Base-by-base conservation (phyloP, 768 basidiomycete species). In the Leccinum uliginosum region DNA sequence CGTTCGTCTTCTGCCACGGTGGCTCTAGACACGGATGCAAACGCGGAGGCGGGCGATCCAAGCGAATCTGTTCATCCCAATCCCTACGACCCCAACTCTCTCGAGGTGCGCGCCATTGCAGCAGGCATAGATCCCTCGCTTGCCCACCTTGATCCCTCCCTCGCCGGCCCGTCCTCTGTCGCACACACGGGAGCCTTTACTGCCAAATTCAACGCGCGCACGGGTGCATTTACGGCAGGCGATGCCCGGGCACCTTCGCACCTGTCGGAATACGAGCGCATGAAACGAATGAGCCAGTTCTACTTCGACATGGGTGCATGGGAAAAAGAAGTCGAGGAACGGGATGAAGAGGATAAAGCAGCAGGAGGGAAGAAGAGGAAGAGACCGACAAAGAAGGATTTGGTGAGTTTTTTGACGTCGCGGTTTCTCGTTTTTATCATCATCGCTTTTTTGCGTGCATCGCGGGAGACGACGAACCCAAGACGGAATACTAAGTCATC, bases 231-330 rank as follows among this genome's bases (percentile, higher is more conserved):
- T 62, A 72, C 90, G 10, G 78, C 80, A 17, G 66, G 76, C 4
- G 85, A 89, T 53, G 82, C 80, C 15, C 83, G 91, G 24, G 84
- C 89, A 53, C 90, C 91, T 6, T 73, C 80, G 3, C 89, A 91
- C 65, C 69, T 93, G 51, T 87, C 85, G 17, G 91, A 93, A 67
- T 89, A 83, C 61, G 90, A 91, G 61, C 83, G 91, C 6, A 85
- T 84, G 65, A 71, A 73, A 27, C 81, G 91, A 44, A 93, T 93
- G 91, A 91, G 87, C 76, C 81, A 86, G 66, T 88, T 90, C 64
- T 93, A 91, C 72, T 93, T 93, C 59, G 91, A 93, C 60, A 85
- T 91, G 21, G 78, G 77, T n/a, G 80, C 79, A 48, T 93, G 91
- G 91, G 86, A 92, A 71, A 61, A 80, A 53, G 82, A 91, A 27